A percentile compares a stretch with the other conserved stretches of the same genome.
phyloP scores from a whole-genome alignment of 148 eudicot genomes.

The Arbutus unedo region DNA sequence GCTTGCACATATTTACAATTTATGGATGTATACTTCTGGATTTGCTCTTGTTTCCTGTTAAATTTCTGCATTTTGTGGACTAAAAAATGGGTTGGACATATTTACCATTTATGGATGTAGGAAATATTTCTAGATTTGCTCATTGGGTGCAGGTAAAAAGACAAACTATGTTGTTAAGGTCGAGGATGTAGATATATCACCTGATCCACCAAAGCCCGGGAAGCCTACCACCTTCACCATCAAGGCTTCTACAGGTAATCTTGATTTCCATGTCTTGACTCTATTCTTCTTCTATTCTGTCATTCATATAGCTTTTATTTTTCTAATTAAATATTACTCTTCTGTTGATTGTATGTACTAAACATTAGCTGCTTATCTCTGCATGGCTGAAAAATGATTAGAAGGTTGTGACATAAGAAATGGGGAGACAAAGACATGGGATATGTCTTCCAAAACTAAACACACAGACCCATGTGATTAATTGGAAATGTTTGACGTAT shows the following conservation, averaged over 20 bases:
- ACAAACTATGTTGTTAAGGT: conserved; percentile 19
- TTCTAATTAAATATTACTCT: not conserved
- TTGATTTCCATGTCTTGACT: not conserved
- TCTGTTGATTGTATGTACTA: not conserved
- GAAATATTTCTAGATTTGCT: not conserved
- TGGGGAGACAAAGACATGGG: not conserved
- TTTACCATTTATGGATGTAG: not conserved
- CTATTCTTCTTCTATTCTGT: not conserved
- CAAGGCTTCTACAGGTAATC: conserved; percentile 22
- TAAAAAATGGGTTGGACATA: not conserved
- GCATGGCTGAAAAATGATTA: not conserved
- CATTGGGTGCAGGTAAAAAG: conserved; percentile 12
- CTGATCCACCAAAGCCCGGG: conserved; percentile 20
- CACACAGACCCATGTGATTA: not conserved
- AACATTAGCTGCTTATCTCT: not conserved
- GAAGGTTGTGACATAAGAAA: not conserved
- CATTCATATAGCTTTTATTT: not conserved
- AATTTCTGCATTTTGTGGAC: not conserved
- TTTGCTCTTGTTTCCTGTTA: not conserved
- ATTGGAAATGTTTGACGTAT: not conserved
- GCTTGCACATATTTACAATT: no score
- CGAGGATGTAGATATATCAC: conserved; percentile 22
- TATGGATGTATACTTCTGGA: no score
- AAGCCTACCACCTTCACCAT: conserved; percentile 23
- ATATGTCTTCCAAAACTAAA: not conserved